Percentiles rank a stretch among this genome's conserved stretches.
Evolutionary conservation across 2,329 filamentous ascomycete genomes (phyloP).

Genomic region (Coniochaeta sp.): DNA sequence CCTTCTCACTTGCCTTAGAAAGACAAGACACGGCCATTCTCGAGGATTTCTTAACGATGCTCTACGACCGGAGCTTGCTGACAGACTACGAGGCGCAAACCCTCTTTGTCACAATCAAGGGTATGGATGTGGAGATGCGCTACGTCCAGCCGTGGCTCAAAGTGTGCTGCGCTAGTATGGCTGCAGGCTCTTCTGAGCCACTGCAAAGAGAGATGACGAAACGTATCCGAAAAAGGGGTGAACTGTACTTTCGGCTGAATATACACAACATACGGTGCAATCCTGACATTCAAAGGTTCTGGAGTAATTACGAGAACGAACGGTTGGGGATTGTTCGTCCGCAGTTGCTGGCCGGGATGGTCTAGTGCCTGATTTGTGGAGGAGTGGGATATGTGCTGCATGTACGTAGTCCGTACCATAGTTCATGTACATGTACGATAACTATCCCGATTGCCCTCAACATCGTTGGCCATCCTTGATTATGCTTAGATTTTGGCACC

Average conservation of each 20-base stretch:
- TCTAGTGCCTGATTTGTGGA: too few relatives aligned
- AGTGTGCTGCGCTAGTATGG: background rate
- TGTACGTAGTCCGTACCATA: too few relatives aligned
- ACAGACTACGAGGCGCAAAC: background rate
- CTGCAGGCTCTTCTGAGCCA: too few relatives aligned
- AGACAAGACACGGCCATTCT: background rate
- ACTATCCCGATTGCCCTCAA: too few relatives aligned
- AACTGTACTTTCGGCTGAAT: background rate
- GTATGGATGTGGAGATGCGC: background rate
- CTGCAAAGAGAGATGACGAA: background rate
- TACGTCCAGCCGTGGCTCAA: background rate
- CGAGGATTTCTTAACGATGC: background rate
- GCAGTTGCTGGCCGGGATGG: background rate
- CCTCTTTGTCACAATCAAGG: too few relatives aligned
- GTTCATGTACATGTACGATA: too few relatives aligned
- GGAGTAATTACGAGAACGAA: background rate
- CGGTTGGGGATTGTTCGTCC: background rate
- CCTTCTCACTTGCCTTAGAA: too few relatives aligned
- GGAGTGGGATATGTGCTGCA: too few relatives aligned
- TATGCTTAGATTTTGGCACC: too few relatives aligned
- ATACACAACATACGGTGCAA: background rate
- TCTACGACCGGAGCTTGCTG: background rate
- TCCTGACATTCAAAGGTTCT: background rate
- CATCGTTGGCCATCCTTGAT: too few relatives aligned
- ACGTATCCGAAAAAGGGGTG: background rate